Percentiles rank a stretch among this genome's conserved stretches.
Evolutionary conservation across 2,329 filamentous ascomycete genomes (phyloP).

Genomic region (Pseudodiploospora longispora): DNA sequence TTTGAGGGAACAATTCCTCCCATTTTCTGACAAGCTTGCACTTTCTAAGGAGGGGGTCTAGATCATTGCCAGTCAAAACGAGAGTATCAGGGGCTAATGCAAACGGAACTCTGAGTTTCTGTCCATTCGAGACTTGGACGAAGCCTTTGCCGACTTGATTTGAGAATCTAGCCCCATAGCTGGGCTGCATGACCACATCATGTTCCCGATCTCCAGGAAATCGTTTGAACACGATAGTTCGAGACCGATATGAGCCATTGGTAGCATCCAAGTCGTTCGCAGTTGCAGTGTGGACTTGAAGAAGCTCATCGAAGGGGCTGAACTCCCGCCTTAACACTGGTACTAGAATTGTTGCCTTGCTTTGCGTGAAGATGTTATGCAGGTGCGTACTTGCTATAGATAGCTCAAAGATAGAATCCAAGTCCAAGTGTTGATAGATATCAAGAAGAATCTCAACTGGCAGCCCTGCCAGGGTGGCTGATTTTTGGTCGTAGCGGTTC

Average conservation of each 20-base stretch:
- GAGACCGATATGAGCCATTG: conserved; percentile 29
- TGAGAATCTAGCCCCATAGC: neutral
- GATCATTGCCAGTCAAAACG: conserved; percentile 24
- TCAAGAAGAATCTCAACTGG: conserved; percentile 42
- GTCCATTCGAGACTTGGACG: conserved; percentile 13
- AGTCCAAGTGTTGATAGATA: conserved; percentile 37
- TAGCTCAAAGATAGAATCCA: conserved; percentile 32
- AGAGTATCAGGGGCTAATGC: conserved; percentile 14
- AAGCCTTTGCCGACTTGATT: conserved; percentile 10
- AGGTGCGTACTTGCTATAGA: conserved; percentile 30
- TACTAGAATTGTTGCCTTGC: conserved; percentile 34
- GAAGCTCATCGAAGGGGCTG: conserved; percentile 36
- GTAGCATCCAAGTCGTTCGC: conserved; percentile 24
- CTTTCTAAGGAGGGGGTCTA: conserved; percentile 24
- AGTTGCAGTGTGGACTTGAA: conserved; percentile 38
- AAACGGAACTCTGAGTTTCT: conserved; percentile 9
- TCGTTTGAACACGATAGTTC: conserved; percentile 30
- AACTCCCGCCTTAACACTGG: conserved; percentile 34
- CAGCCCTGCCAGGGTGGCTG: conserved; percentile 19
- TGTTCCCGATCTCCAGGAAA: conserved; percentile 24
- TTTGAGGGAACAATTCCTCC: conserved; percentile 33
- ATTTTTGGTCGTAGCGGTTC: neutral
- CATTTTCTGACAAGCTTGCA: conserved; percentile 30
- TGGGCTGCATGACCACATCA: conserved; percentile 11
- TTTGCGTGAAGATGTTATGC: conserved; percentile 30